These are phyloP conservation scores for Claviceps sorghi DNA, from an alignment of 2,329 filamentous ascomycete species.

Conservation along the genomic window DNA sequence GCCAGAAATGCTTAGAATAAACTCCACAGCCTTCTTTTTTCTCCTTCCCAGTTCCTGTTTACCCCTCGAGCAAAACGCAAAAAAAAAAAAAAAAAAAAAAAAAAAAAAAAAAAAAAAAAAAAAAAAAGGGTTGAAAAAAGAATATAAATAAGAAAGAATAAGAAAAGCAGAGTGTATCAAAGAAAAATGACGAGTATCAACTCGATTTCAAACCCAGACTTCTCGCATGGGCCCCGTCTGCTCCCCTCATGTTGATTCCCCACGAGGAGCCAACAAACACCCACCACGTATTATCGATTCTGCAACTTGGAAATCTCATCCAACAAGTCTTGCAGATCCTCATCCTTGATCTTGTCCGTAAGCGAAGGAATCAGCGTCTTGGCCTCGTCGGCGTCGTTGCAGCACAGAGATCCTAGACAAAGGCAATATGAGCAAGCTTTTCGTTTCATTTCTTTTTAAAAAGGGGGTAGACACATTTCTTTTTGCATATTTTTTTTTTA, in stretches of 20 bases:
- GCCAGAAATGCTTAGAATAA: conserved; percentile 4
- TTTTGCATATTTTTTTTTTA: background rate
- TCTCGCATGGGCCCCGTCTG: background rate
- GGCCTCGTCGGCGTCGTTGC: conserved; percentile 84
- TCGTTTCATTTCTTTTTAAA: background rate
- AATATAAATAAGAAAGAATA: background rate
- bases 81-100: background rate
- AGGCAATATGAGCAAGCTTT: background rate
- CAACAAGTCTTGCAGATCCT: conserved; percentile 73
- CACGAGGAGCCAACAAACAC: background rate
- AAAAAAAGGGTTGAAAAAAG: no score
- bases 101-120: background rate
- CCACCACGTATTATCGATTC: conserved; percentile 17
- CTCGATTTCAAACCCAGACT: background rate
- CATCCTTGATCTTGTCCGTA: conserved; percentile 77
- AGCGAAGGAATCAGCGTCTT: conserved; percentile 89
- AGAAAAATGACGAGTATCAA: background rate
- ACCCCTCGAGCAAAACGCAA: background rate
- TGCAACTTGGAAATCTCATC: conserved; percentile 79
- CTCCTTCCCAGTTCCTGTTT: background rate
- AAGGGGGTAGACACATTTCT: background rate
- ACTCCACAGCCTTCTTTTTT: background rate
- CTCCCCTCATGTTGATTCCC: background rate
- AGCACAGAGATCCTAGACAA: conserved; percentile 66
- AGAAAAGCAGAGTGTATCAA: background rate